Conservation (phyloP, 257 asterid genomes). For the Solanum tarapatanum region DNA sequence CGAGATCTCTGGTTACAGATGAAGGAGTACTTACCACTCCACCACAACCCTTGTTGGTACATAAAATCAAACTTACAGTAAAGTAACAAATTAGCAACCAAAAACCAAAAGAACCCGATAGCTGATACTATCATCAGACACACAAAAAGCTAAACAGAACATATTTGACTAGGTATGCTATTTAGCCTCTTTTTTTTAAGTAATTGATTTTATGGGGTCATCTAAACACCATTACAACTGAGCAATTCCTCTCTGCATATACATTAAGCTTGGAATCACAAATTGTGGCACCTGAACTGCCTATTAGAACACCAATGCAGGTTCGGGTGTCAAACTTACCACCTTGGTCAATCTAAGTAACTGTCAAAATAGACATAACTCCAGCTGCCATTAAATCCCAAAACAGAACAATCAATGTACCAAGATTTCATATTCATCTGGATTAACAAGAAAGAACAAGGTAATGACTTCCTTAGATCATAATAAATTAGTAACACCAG, state of each 20-base stretch:
- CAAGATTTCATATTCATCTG: conserved; percentile 1
- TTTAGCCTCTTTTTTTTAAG: background rate
- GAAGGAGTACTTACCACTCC: background rate
- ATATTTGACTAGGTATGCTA: background rate
- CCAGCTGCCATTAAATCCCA: background rate
- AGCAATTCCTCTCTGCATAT: background rate
- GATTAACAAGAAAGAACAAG: background rate
- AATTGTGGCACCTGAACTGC: background rate
- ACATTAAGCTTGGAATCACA: background rate
- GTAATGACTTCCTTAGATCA: background rate
- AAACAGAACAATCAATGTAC: background rate
- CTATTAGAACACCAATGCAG: background rate
- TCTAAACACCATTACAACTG: background rate
- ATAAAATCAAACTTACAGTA: background rate
- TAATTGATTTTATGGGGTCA: background rate
- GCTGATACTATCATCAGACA: background rate
- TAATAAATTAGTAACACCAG: background rate
- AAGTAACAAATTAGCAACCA: background rate
- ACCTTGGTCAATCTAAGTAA: background rate
- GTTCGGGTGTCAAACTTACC: background rate
- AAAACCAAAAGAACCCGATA: background rate
- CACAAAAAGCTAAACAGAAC: background rate
- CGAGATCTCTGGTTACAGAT: background rate
- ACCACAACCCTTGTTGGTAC: background rate
- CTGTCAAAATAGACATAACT: background rate